These are phyloP conservation scores for Colletotrichum shisoi DNA, from an alignment of 2,329 filamentous ascomycete genomes.

Conservation along the genomic window DNA sequence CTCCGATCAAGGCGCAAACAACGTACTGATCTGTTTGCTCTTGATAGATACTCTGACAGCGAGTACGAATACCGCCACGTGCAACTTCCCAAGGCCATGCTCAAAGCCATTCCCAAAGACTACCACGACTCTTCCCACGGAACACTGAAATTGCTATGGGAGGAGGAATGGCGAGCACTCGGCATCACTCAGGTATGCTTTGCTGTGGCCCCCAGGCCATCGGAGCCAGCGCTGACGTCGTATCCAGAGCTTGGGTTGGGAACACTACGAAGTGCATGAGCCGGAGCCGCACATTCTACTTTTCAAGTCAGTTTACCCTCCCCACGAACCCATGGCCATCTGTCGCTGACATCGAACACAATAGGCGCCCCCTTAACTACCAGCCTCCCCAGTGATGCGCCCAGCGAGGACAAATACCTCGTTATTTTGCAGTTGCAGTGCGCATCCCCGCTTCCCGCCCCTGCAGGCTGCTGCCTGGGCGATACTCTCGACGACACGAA, in stretches of 20 bases:
- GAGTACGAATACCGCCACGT: conserved; percentile 98
- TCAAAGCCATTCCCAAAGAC: conserved; percentile 94
- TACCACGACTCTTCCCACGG: conserved; percentile 90
- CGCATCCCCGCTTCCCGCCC: conserved; percentile 26
- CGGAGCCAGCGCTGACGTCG: conserved; percentile 18
- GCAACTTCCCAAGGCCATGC: conserved; percentile 96
- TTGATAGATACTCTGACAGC: conserved; percentile 83
- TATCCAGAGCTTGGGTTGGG: conserved; percentile 90
- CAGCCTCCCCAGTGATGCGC: conserved; percentile 69
- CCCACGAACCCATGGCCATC: neutral
- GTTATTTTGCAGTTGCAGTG: conserved; percentile 34
- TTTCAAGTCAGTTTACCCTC: conserved; percentile 81
- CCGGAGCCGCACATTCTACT: conserved; percentile 97
- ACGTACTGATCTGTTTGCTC: conserved; percentile 8
- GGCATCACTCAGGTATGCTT: conserved; percentile 88
- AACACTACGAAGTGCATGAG: conserved; percentile 99
- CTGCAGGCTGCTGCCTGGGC: conserved; percentile 27
- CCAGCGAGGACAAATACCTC: conserved; percentile 29
- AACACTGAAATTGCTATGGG: conserved; percentile 94
- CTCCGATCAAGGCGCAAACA: neutral
- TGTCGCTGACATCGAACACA: conserved; percentile 7
- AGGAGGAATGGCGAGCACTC: conserved; percentile 96
- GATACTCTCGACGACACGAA: conserved; percentile 37
- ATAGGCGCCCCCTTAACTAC: conserved; percentile 83
- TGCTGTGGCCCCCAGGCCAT: neutral